Conservation (phyloP, 257 asterid genomes). For the Solanum paucissectum region DNA sequence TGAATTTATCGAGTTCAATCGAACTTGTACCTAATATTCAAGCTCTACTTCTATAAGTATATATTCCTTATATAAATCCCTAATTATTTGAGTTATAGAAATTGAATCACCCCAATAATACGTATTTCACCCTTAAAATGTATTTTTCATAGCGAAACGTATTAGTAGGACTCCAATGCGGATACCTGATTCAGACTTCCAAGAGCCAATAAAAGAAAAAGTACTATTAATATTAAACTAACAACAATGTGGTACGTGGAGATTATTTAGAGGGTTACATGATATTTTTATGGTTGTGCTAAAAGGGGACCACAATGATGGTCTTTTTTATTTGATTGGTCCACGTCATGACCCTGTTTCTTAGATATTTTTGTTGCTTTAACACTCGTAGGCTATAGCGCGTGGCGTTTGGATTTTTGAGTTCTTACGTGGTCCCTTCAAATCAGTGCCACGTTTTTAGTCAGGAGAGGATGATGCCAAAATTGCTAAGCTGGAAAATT, state of each 20-base stretch:
- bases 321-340: background rate
- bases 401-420: background rate
- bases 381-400: background rate
- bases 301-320: background rate
- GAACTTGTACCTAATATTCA: too few relatives aligned
- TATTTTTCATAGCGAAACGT: rapidly evolving
- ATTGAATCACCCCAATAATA: too few relatives aligned
- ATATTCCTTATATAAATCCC: too few relatives aligned
- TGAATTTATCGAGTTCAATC: background rate
- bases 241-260: constrained; percentile 17
- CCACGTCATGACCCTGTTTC: constrained; percentile 1
- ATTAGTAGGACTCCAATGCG: background rate
- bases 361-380: constrained; percentile 7
- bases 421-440: background rate
- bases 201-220: background rate
- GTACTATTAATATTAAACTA: background rate
- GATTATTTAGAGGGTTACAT: background rate
- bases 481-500: background rate
- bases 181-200: background rate
- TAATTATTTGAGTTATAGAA: too few relatives aligned
- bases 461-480: background rate
- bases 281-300: constrained; percentile 13
- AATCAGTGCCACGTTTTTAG: background rate
- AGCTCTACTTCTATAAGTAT: too few relatives aligned
- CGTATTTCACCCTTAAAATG: too few relatives aligned